These are phyloP conservation scores for Marasmius fiardii DNA, from an alignment of 1,284 basidiomycete species.

Conservation along the genomic window DNA sequence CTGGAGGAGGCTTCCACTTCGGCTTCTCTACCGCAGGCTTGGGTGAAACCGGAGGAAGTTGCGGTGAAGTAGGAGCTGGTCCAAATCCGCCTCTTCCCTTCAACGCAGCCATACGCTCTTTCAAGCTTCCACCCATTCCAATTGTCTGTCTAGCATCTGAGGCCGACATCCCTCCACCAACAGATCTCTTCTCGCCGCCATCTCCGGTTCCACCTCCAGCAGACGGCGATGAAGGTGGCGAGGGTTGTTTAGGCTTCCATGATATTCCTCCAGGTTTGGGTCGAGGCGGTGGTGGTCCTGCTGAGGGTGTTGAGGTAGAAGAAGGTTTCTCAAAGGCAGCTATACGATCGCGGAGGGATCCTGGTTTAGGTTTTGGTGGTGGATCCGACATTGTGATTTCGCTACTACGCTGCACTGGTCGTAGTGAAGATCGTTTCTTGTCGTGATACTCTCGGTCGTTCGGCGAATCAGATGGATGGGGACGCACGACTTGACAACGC, in stretches of 20 bases:
- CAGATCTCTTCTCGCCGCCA: constrained; percentile 19
- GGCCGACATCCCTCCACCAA: constrained; percentile 63
- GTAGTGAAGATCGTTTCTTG: no score
- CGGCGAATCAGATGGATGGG: no score
- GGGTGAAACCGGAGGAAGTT: constrained; percentile 44
- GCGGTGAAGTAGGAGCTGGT: constrained; percentile 31
- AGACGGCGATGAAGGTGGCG: constrained; percentile 47
- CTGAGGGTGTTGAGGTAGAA: constrained; percentile 36
- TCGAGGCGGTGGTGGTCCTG: constrained; percentile 52
- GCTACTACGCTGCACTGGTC: not conserved
- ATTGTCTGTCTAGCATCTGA: constrained; percentile 84
- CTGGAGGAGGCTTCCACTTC: constrained; percentile 79
- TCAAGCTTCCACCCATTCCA: constrained; percentile 68
- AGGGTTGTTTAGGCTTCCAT: constrained; percentile 64
- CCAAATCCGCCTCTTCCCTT: constrained; percentile 80
- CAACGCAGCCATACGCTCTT: constrained; percentile 90
- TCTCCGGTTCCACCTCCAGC: constrained; percentile 12
- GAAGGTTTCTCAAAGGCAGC: constrained; percentile 73
- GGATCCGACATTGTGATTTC: constrained; percentile 45
- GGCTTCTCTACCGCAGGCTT: constrained; percentile 68
- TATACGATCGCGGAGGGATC: constrained; percentile 79
- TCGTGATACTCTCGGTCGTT: no score
- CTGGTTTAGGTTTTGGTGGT: constrained; percentile 55
- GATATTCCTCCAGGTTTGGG: constrained; percentile 68
- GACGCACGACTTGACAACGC: no score